Percentiles rank a stretch among this genome's conserved stretches.
These are phyloP conservation scores for Psidium guajava DNA, from an alignment of 345 rosid species.

Conservation along the genomic window DNA sequence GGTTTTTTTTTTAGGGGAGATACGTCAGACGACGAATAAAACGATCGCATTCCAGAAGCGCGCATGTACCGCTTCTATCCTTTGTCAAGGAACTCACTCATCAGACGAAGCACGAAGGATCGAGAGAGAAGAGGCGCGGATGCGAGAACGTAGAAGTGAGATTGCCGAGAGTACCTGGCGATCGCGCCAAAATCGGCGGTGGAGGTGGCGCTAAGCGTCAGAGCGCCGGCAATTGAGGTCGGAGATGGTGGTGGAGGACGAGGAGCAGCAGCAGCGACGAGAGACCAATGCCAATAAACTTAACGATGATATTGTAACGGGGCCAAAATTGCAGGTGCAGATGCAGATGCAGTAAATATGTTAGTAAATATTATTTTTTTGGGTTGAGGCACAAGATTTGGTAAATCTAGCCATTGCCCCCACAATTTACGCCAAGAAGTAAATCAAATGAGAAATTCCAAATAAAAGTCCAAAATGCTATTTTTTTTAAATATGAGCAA, in stretches of 20 bases:
- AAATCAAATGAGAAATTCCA: too few relatives aligned
- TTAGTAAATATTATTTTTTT: neutral
- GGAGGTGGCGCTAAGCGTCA: neutral
- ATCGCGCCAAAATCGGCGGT: neutral
- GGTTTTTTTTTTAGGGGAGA: neutral
- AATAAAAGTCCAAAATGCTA: too few relatives aligned
- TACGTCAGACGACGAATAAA: neutral
- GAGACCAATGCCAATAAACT: neutral
- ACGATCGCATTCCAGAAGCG: neutral
- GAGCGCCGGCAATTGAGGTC: neutral
- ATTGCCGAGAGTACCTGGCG: neutral
- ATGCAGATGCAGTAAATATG: neutral
- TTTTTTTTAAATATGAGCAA: too few relatives aligned
- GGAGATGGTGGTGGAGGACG: neutral
- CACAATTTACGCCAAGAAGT: too few relatives aligned
- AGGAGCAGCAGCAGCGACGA: neutral
- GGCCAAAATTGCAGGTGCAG: neutral
- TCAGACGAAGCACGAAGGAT: neutral
- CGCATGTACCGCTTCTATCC: neutral
- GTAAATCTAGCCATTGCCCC: too few relatives aligned
- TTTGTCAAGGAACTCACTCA: neutral
- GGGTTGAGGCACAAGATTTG: too few relatives aligned
- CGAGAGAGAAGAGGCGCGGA: neutral
- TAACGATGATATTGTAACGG: neutral
- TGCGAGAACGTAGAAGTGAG: neutral